phyloP scores from a whole-genome alignment of 257 asterid genomes.

The Solanum corneliomulleri region DNA sequence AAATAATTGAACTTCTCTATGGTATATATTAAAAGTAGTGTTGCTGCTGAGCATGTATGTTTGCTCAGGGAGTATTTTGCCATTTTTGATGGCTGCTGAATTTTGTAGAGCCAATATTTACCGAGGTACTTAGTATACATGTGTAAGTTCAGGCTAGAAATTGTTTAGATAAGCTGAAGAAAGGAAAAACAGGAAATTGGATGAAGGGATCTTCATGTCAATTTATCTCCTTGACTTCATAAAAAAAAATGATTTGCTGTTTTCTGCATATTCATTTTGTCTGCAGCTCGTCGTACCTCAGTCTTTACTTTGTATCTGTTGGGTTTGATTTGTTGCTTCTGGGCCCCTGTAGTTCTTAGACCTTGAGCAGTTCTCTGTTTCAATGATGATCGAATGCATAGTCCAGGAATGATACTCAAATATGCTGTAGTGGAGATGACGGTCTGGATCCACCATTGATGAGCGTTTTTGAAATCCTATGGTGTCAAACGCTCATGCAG shows the following conservation, averaged over 20 bases:
- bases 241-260: background rate
- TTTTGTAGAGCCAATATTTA: conserved; percentile 16
- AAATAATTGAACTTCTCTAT: background rate
- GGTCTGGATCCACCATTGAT: background rate
- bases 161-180: background rate
- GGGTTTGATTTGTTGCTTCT: background rate
- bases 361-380: background rate
- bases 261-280: background rate
- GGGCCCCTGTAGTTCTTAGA: background rate
- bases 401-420: background rate
- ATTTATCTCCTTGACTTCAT: background rate
- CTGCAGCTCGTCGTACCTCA: background rate
- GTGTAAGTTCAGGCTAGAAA: background rate
- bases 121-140: background rate
- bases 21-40: conserved; percentile 5
- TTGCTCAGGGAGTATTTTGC: background rate
- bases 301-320: background rate
- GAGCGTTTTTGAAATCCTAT: background rate
- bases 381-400: background rate
- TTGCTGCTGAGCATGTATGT: background rate
- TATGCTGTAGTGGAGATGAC: background rate
- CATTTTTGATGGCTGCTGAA: conserved; percentile 9
- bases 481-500: background rate
- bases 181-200: background rate
- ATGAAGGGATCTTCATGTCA: background rate